Percentiles rank a stretch among this genome's conserved stretches.
Conservation (phyloP, 305 asterid genomes). For the Solanum chacoense region DNA sequence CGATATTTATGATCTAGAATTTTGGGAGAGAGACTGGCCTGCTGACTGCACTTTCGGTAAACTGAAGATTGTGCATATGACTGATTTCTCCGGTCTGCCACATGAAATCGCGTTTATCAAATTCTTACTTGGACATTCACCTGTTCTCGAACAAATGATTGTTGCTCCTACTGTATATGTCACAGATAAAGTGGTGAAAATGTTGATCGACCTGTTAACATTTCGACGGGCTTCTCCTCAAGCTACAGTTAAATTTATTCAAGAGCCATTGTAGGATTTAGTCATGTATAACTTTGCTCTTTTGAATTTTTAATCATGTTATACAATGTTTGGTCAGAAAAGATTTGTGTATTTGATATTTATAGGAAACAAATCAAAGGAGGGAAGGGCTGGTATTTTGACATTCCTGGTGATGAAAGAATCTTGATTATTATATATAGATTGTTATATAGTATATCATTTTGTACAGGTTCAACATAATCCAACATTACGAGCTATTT, state of each 20-base stretch:
- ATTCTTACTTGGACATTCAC: slow-evolving; percentile 56
- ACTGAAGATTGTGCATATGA: slow-evolving; percentile 49
- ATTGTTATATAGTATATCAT: background rate
- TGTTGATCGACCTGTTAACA: slow-evolving; percentile 52
- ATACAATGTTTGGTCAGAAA: background rate
- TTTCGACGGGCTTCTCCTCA: slow-evolving; percentile 70
- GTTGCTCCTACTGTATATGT: slow-evolving; percentile 39
- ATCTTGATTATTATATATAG: background rate
- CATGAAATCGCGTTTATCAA: slow-evolving; percentile 64
- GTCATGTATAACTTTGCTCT: background rate
- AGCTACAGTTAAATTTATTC: slow-evolving; percentile 51
- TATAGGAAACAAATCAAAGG: background rate
- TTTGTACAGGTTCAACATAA: background rate
- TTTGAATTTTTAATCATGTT: background rate
- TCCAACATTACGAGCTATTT: background rate
- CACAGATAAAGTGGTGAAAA: slow-evolving; percentile 38
- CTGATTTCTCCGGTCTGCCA: slow-evolving; percentile 45
- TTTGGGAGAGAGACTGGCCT: slow-evolving; percentile 33
- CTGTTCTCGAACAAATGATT: slow-evolving; percentile 50
- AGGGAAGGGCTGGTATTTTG: background rate
- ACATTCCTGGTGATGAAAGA: background rate
- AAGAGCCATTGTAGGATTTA: slow-evolving; percentile 14
- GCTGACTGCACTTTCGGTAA: slow-evolving; percentile 19
- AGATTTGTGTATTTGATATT: background rate
- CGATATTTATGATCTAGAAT: slow-evolving; percentile 22